Evolutionary conservation across 306 rosid species (phyloP), one percentile per base, ranked within the genome.

Genomic region (Acacia crassicarpa): DNA sequence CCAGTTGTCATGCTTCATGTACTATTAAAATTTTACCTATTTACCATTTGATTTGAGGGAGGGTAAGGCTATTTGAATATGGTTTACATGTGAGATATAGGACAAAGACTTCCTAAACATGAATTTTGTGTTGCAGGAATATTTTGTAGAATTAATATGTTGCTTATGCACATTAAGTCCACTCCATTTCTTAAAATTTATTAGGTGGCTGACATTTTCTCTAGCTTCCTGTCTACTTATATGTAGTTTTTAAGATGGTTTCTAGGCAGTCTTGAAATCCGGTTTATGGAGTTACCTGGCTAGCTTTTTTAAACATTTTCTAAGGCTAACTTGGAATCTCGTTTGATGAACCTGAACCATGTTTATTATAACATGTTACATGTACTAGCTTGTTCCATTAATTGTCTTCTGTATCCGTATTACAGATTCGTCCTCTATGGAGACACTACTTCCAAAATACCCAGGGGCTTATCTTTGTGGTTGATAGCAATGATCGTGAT

Each of bases 401-500:
- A 49, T 63, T 67, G 16, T 62, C 1, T 74, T 74, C 69, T 1
- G n/a, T 67, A 33, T 56, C 19, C 53, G 46, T 17, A 43, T 43
- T 44, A 11, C 72, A 88, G 86, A 90, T 90, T 49, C 87, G 90
- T 61, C 89, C 91, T 33, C 67, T 88, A 33, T 88, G 91, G 90
- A 88, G 91, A 81, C 91, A 86, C 83, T 88, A 88, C 75, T 90
- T 90, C 86, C 88, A 87, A 89, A 90, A 90, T 71, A 90, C 91
- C 4, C 90, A 85, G 81, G 93, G 93, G 51, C 86, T 88, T 63
- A 88, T 90, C 78, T 88, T 90, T 12, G 91, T 86, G 69, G 93
- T 90, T 79, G 93, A 88, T 62, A 86, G 93, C 87, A 90, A 90
- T 56, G 91, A 88, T 77, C 89, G 87, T n/a, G 93, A 88, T 62